Base-by-base conservation (phyloP, 2,329 filamentous ascomycete genomes). In the Eutypa lata region DNA sequence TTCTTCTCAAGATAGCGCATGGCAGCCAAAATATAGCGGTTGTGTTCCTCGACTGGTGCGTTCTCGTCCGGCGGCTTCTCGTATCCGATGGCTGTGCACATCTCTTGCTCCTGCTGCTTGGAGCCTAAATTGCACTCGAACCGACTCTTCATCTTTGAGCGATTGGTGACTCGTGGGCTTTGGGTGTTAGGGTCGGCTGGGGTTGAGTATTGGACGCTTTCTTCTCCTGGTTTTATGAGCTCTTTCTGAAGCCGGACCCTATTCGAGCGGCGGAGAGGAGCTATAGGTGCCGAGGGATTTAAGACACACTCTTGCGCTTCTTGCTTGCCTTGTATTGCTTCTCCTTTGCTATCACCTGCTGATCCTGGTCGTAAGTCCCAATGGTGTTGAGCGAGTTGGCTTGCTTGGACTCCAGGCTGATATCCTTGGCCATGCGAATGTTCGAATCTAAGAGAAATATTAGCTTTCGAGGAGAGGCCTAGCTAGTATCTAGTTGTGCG, bases 1-100 rank as follows among this genome's bases (percentile, higher is more conserved):
- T 53, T 52, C 21, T 37, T 21, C 18, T 47, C 14, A 21, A 55
- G 49, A 19, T 53, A 53, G 2, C 16, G 26, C 43, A 55, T 52
- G 16, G 40, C 56, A 6, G 8, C 13, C 5, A 51, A 4, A 2
- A 56, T 3, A 14, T 54, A 57, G 1, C 28, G 24, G 40, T 53
- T 21, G 49, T 48, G 49, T 3, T 47, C 53, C 28, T 57, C 49
- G 22, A 21, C 54, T n/a, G 51, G n/a, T 14, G 43, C 47, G 4
- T 48, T 46, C 7, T 26, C 24, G 7, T 50, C 40, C 3, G 49
- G 18, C 2, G 51, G 55, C 5, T 33, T 16, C n/a, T 38, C 50
- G 38, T 51, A 52, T 3, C 52, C 40, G 11, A 19, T 33, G 16
- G 21, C 47, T 51, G 33, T 21, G 51, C 43, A n/a, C 51, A 38